Base-by-base conservation (phyloP, 768 basidiomycete species). In the Daedalea quercina region DNA sequence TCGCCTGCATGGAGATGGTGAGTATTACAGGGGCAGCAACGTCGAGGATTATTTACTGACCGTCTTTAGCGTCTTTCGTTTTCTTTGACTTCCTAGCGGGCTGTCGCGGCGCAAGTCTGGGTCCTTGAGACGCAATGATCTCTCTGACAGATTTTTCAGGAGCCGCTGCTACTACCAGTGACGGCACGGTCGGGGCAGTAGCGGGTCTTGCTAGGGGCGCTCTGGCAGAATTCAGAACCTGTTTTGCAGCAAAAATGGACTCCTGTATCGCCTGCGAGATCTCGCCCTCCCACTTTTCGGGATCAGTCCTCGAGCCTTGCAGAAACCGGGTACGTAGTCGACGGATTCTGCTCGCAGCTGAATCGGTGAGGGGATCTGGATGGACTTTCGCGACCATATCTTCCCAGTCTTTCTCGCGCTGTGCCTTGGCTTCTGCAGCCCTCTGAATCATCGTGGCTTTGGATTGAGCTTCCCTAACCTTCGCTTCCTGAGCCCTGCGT, bases 331-430 rank as follows among this genome's bases (percentile, higher is more conserved):
- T 71, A 34, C 76, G 78, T 23, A 90, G 69, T 9, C 77, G 72
- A 22, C 77, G 75, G 8, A 90, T 66, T 24, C 83, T 77, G 52
- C 76, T 63, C 2, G 70, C 71, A 19, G 74, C 70, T 24, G 78
- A 70, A 7, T 76, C 73, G 31, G 74, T 70, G 49, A 84, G 58
- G 7, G 78, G 69, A 1, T 68, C 76, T 2, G 84, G 77, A 68
- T 87, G 78, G 40, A 86, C 67, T 17, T 69, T 71, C 33, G 60
- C 54, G 7, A 93, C 65, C 48, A 92, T 67, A 2, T 62, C 67
- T 1, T 77, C 75, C 89, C 89, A 93, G 53, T 82, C 83, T 31
- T 68, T 69, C 64, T 87, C 84, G 54, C 85, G 76, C 51, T 78
- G 75, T 9, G 63, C 62, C 41, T 75, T 76, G 0, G 82, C 80